Evolutionary conservation across 352 stramenopile genomes (phyloP).

Genomic region (Phytophthora idaei): DNA sequence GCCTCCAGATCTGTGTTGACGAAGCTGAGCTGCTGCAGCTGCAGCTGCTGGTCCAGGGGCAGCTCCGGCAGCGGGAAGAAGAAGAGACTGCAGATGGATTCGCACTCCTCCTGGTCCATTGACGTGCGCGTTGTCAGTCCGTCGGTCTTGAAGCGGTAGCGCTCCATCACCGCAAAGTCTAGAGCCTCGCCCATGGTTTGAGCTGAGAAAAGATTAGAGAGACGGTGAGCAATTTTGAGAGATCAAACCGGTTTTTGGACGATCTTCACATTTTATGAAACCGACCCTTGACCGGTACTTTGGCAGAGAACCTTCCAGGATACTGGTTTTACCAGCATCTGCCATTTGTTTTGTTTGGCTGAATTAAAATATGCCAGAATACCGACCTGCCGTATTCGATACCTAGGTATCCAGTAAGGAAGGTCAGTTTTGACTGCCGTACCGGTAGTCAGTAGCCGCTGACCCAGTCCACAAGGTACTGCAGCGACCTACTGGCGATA

Average conservation of each 20-base stretch:
- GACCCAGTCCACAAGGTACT: constrained; percentile 34
- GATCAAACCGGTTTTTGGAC: too few relatives aligned
- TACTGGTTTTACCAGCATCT: too few relatives aligned
- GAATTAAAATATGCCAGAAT: too few relatives aligned
- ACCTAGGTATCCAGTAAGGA: too few relatives aligned
- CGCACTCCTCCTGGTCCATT: constrained; percentile 84
- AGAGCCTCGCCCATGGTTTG: constrained; percentile 13
- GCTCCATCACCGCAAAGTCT: constrained; percentile 40
- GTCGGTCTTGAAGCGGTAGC: constrained; percentile 62
- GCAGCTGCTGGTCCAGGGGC: constrained; percentile 69
- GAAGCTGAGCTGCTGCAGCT: constrained; percentile 88
- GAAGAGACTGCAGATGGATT: constrained; percentile 91
- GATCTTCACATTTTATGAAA: too few relatives aligned
- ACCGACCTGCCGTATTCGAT: too few relatives aligned
- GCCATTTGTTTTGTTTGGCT: too few relatives aligned
- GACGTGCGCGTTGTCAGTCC: constrained; percentile 59
- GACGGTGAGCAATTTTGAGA: background rate
- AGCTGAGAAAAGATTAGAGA: background rate
- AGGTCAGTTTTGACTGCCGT: too few relatives aligned
- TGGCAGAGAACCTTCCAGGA: too few relatives aligned
- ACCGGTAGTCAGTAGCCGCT: constrained; percentile 26
- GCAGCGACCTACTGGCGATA: constrained; percentile 21
- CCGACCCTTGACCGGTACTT: too few relatives aligned
- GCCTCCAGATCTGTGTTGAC: constrained; percentile 67
- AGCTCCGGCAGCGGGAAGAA: constrained; percentile 90